Base-by-base conservation (phyloP, 306 rosid species). In the Cicer pinnatifidum region DNA sequence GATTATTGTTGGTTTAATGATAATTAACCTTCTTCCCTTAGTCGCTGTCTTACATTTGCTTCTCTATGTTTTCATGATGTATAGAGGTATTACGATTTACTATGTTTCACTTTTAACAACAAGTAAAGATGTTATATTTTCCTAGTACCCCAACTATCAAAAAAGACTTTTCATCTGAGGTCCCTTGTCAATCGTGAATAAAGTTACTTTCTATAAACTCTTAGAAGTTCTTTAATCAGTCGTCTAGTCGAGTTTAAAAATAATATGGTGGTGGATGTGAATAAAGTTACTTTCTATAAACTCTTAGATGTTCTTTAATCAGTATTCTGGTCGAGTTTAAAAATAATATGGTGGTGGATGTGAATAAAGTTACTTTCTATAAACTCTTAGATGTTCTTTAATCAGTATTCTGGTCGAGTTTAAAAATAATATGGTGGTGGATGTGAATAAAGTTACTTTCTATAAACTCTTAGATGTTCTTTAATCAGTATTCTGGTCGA, bases 161-260 rank as follows among this genome's bases (percentile, higher is more conserved):
- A 9, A 61, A 41, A 46, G 56, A 56, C 16, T 40, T 50, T 58
- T 67, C 60, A 11, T 68, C 37, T 59, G 43, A 28, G 35, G 19
- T 3, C 46, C 51, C 63, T 56, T 6, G 5, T 51, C 59, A 71
- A 56, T 19, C 44, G 11, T 58, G 51, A 75, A 61, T 60, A 19
- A 51, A 76, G 57, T 73, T 73, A 56, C 62, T 20, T 73, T 44
- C 44, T 59, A 12, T 15, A 47, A 67, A 73, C 53, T 51, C 57
- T 23, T 57, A 11, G 63, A 46, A 20, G 28, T 47, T 71, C 50
- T 67, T 65, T 37, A 19, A 40, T 51, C 1, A 40, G 48, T 28
- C 17, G 28, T 4, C 37, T 47, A 17, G 54, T 65, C 23, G 61
- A 70, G 71, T 46, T 64, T 53, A 33, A 56, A 72, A 9, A 33